Evolutionary conservation across 192 early-diverging fungal genomes (phyloP), one percentile per base, ranked within the genome.

Genomic region (Coemansia sp.): DNA sequence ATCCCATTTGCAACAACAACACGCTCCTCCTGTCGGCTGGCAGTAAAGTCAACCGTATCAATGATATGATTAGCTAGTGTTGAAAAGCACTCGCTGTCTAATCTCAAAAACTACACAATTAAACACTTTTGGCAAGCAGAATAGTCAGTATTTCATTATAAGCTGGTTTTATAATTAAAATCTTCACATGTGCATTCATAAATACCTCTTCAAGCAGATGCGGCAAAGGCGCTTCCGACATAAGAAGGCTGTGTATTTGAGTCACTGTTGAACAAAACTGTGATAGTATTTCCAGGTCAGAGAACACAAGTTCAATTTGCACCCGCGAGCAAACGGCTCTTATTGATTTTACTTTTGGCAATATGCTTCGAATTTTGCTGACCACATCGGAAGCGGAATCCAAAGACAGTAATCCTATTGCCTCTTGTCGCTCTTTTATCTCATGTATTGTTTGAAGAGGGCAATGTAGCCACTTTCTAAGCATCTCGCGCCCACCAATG

Each of bases 231-330:
- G 40, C 61, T 41, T 76, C 57, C 15, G 74, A 58, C 0, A 36
- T 39, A 6, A 81, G 22, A 7, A 73, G n/a, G 22, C 46, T 46
- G 43, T 72, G 62, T 1, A 81, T 51, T 26, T 81, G 67, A 9
- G 72, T 68, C 19, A 70, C 41, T 0, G 70, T 71, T 59, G 68
- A 76, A 3, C 71, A 54, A 71, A 81, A 76, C 46, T 81, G 78
- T 10, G 67, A 61, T 8, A 81, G 48, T 11, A 62, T 39, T 36
- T 81, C 74, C 18, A 81, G 56, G 43, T 81, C 78, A 0, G 71
- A 45, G 16, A 73, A 41, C 10, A 76, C 39, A 40, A 81, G 67
- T 62, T 73, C 74, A 0, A 73, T 68, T 16, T 67, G 69, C 21
- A 81, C 58, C 15, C 78, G 66, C n/a, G 66, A 40, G 52, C 78